Evolutionary conservation across 129 eudicot genomes (phyloP).

Genomic region (Logfia minima): DNA sequence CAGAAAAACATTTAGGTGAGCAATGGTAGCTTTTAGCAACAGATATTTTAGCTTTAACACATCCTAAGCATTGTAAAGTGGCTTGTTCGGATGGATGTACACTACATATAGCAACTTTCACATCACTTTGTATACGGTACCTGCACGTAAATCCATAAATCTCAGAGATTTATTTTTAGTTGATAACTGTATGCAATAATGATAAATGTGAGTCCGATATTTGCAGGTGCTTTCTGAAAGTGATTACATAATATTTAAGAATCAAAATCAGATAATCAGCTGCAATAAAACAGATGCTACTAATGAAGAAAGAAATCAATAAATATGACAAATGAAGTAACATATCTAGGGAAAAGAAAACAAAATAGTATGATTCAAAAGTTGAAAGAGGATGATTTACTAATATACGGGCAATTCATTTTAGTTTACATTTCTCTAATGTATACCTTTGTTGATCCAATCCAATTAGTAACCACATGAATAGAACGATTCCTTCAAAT

Average conservation of each 20-base stretch:
- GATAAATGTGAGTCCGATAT: not conserved
- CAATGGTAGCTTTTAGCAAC: constrained; percentile 96
- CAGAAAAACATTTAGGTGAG: constrained; percentile 84
- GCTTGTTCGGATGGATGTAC: constrained; percentile 98
- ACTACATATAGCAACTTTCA: constrained; percentile 78
- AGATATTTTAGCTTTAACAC: constrained; percentile 87
- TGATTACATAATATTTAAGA: not conserved
- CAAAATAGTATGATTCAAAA: not conserved
- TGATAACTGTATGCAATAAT: not conserved
- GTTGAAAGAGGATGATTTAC: not conserved
- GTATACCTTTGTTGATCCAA: not conserved
- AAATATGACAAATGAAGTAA: not conserved
- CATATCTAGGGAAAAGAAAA: not conserved
- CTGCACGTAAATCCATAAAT: constrained; percentile 32
- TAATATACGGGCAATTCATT: not conserved
- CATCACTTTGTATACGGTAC: constrained; percentile 95
- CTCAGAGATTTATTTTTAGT: not conserved
- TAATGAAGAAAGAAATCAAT: not conserved
- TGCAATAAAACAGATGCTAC: not conserved
- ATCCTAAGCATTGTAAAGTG: constrained; percentile 89
- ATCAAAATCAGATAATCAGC: not conserved
- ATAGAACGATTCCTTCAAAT: not conserved
- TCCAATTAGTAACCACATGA: not conserved
- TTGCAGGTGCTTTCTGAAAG: not conserved
- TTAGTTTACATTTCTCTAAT: not conserved